Evolutionary conservation across 2,329 filamentous ascomycete species (phyloP).

Genomic region (Didymella keratinophila): DNA sequence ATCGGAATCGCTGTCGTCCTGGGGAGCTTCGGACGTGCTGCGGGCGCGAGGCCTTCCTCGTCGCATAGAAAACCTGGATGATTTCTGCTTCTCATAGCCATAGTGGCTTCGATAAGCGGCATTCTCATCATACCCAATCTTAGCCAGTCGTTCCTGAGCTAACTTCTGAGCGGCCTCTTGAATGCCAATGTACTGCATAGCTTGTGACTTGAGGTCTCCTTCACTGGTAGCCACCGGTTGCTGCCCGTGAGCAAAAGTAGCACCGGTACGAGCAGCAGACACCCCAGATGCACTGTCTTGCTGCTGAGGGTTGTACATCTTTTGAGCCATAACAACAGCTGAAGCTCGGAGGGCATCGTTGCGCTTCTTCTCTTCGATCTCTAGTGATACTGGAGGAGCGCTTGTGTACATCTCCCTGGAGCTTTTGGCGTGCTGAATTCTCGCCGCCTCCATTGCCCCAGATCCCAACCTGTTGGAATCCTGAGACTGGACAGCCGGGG

Average conservation of each 20-base stretch:
- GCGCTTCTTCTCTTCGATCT: constrained; percentile 76
- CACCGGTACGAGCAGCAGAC: constrained; percentile 45
- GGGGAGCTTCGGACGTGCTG: constrained; percentile 64
- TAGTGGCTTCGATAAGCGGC: constrained; percentile 80
- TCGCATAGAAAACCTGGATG: constrained; percentile 60
- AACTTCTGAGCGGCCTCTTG: constrained; percentile 89
- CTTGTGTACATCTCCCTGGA: constrained; percentile 80
- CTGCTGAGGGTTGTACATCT: constrained; percentile 78
- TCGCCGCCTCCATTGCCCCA: constrained; percentile 66
- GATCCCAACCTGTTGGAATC: constrained; percentile 54
- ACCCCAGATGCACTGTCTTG: constrained; percentile 55
- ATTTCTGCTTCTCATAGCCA: constrained; percentile 61
- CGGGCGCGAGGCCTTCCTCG: constrained; percentile 67
- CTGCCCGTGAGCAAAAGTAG: constrained; percentile 44
- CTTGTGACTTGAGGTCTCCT: constrained; percentile 61
- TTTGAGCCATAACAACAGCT: constrained; percentile 86
- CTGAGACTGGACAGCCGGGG: constrained; percentile 9
- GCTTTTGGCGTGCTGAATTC: constrained; percentile 71
- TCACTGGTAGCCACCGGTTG: constrained; percentile 39
- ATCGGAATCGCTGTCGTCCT: constrained; percentile 39
- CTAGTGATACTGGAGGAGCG: constrained; percentile 73
- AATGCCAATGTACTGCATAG: constrained; percentile 66
- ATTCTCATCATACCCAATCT: constrained; percentile 75
- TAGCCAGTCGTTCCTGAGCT: constrained; percentile 82
- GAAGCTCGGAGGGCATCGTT: constrained; percentile 80